Percentiles rank a stretch among this genome's conserved stretches.
These are phyloP conservation scores for Entoloma clypeatum DNA, from an alignment of 1,284 basidiomycete genomes.

Conservation along the genomic window DNA sequence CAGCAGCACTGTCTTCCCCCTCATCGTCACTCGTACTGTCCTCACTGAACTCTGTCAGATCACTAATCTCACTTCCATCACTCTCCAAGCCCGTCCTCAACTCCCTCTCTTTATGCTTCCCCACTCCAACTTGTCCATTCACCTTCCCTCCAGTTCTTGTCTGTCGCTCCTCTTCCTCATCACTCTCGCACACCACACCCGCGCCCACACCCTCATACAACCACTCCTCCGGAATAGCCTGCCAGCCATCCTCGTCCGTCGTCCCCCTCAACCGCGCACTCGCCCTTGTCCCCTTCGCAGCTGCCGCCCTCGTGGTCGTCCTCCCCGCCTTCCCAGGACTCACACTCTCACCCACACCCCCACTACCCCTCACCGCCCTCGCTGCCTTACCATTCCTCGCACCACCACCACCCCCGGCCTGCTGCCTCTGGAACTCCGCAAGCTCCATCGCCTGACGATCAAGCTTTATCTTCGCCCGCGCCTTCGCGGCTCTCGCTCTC, in stretches of 20 bases:
- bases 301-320: slow-evolving; percentile 17
- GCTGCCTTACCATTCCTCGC: slow-evolving; percentile 1
- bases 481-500: slow-evolving; percentile 58
- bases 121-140: slow-evolving; percentile 12
- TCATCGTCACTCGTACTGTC: slow-evolving; percentile 20
- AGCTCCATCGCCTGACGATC: slow-evolving; percentile 67
- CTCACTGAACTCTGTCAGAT: slow-evolving; percentile 67
- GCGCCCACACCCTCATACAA: slow-evolving; percentile 29
- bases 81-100: slow-evolving; percentile 53
- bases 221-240: slow-evolving; percentile 76
- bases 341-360: no score
- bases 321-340: no score
- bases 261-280: slow-evolving; percentile 62
- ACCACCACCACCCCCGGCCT: slow-evolving; percentile 19
- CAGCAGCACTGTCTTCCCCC: slow-evolving; percentile 15
- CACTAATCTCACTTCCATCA: slow-evolving; percentile 56
- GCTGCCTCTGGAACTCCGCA: slow-evolving; percentile 56
- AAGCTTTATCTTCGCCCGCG: slow-evolving; percentile 64
- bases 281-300: slow-evolving; percentile 53
- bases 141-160: slow-evolving; percentile 5
- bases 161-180: slow-evolving; percentile 13
- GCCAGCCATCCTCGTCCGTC: slow-evolving; percentile 67
- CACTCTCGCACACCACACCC: slow-evolving; percentile 15
- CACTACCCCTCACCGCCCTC: not conserved
- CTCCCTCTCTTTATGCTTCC: not conserved